A percentile compares a stretch with the other conserved stretches of the same genome.
Evolutionary conservation across 2,329 filamentous ascomycete species (phyloP).

Genomic region (Talaromyces piceae): DNA sequence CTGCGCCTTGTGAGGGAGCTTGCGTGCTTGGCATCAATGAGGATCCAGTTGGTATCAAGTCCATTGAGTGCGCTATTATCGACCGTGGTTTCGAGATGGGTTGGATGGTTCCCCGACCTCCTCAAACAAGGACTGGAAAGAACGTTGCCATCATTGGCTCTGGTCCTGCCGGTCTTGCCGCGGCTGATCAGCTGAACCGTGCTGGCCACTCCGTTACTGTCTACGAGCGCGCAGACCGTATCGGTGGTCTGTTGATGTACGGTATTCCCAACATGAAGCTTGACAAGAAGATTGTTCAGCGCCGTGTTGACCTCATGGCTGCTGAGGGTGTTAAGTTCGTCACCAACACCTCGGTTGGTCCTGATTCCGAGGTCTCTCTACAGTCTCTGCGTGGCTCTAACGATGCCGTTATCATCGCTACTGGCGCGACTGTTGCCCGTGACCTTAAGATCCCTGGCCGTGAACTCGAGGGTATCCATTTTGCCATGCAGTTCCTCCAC

Average conservation of each 20-base stretch:
- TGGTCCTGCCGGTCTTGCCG: constrained; percentile 81
- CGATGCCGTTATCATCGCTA: constrained; percentile 83
- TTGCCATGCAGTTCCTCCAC: constrained; percentile 95
- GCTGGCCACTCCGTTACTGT: constrained; percentile 83
- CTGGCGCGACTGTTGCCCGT: constrained; percentile 85
- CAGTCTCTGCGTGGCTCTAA: constrained; percentile 64
- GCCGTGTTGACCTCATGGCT: constrained; percentile 90
- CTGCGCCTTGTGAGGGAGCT: constrained; percentile 90
- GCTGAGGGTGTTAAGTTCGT: constrained; percentile 79
- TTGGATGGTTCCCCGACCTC: constrained; percentile 85
- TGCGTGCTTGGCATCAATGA: constrained; percentile 96
- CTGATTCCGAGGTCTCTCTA: constrained; percentile 61
- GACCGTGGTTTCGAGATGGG: constrained; percentile 96
- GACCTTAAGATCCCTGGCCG: constrained; percentile 87
- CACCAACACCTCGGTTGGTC: constrained; percentile 68
- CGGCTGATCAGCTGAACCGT: constrained; percentile 89
- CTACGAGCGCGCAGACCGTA: constrained; percentile 85
- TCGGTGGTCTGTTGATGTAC: constrained; percentile 93
- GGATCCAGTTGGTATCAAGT: constrained; percentile 96
- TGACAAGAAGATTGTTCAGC: constrained; percentile 94
- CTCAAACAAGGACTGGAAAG: constrained; percentile 76
- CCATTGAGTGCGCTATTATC: constrained; percentile 95
- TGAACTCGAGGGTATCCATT: constrained; percentile 84
- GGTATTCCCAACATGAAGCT: constrained; percentile 99
- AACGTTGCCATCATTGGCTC: constrained; percentile 84